Base-by-base conservation (phyloP, 148 eudicot genomes). In the Arctostaphylos glauca region DNA sequence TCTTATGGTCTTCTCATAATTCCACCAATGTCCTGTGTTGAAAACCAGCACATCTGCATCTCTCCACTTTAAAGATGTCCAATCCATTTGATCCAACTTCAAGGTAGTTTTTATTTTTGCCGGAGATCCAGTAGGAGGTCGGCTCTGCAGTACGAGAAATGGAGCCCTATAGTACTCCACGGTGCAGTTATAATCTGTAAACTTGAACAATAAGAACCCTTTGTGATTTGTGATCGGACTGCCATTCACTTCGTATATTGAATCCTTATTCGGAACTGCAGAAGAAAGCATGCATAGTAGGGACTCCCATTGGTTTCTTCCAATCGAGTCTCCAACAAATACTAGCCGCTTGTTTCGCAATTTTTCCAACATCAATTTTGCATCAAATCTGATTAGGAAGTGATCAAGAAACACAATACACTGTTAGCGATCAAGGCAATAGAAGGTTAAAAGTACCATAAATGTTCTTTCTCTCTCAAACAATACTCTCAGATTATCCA, bases 241-340 rank as follows among this genome's bases (percentile, higher is more conserved):
- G 16, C 99, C 97, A 87, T 93, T 94, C 54, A 91, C 97, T 93
- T 96, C 99, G 79, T 92, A 94, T 71, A 96, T 88, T 4, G 87
- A 82, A 71, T 83, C 87, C 81, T 91, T 91, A 81, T 91, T 88
- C 21, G 90, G 56, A 78, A 92, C 84, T 3, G 84, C 95, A 56
- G 97, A 90, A 72, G 99, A 90, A 23, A 96, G 97, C 95, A 96
- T 90, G 89, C 99, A 96, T 9, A 96, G 92, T 49, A 96, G 91
- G 2, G 99, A 96, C 82, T 96, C 99, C 99, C 99, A 96, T 80
- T 96, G 99, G 86, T 96, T 96, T 90, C 99, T 91, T 74, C 98
- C 99, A 43, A 96, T 96, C 3, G 99, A 96, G 85, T 96, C 99
- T 60, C 99, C 99, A 3, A 88, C 95, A 83, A 96, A 96, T 5